These are phyloP conservation scores for Fraxinus excelsior DNA, from an alignment of 257 asterid genomes.

Conservation along the genomic window DNA sequence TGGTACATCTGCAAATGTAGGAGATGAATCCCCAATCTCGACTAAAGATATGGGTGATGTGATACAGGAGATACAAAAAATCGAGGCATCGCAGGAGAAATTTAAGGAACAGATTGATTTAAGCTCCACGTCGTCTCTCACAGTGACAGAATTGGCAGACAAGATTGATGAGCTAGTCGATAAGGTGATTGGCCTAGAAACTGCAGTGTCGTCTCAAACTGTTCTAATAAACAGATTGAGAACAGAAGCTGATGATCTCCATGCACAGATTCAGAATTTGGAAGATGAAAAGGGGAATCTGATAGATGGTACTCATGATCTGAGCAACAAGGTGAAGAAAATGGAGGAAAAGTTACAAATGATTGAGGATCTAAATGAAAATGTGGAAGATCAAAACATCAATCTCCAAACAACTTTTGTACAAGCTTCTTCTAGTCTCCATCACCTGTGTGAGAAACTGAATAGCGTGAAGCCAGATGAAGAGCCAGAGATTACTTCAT, in stretches of 20 bases:
- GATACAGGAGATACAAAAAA: conserved; percentile 28
- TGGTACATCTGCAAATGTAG: neutral
- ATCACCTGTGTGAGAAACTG: conserved; percentile 59
- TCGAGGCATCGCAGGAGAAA: conserved; percentile 27
- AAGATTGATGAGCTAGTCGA: conserved; percentile 79
- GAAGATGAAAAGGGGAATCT: conserved; percentile 55
- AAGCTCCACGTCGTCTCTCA: conserved; percentile 38
- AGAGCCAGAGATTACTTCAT: conserved; percentile 11
- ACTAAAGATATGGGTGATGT: conserved; percentile 27
- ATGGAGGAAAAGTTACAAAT: conserved; percentile 63
- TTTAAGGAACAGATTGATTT: conserved; percentile 33
- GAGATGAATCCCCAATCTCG: conserved; percentile 19
- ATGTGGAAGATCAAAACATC: conserved; percentile 56
- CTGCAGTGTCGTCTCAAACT: conserved; percentile 75
- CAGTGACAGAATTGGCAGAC: conserved; percentile 76
- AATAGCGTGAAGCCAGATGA: conserved; percentile 58
- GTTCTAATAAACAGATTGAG: conserved; percentile 64
- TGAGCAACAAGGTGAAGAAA: conserved; percentile 52
- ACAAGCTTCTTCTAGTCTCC: conserved; percentile 58
- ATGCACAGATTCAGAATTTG: conserved; percentile 48
- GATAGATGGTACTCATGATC: conserved; percentile 29
- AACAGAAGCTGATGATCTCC: conserved; percentile 67
- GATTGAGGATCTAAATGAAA: conserved; percentile 51
- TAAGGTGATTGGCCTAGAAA: conserved; percentile 74
- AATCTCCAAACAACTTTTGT: conserved; percentile 54